A percentile compares a stretch with the other conserved stretches of the same genome.
Conservation (phyloP, 1,284 basidiomycete species). For the Agroathelia rolfsii region DNA sequence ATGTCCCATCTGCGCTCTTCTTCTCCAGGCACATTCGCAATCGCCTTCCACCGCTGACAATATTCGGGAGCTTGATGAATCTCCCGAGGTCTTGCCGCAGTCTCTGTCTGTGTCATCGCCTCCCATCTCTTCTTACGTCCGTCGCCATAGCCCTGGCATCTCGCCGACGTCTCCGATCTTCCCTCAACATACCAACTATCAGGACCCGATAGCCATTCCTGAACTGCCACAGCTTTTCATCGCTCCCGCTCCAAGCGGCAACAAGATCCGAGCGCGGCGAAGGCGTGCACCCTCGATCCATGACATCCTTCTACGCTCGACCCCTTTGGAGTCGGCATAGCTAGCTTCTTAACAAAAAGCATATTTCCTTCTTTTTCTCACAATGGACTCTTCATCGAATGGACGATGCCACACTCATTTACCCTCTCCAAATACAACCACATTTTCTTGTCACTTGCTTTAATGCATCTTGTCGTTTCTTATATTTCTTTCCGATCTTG, state of each 20-base stretch:
- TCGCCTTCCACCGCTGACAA: constrained; percentile 10
- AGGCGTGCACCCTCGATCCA: constrained; percentile 4
- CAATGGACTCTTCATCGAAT: too few species aligned
- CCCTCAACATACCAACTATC: constrained; percentile 24
- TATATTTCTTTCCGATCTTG: too few species aligned
- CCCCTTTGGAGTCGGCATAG: too few species aligned
- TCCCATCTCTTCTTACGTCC: constrained; percentile 68
- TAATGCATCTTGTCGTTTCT: too few species aligned
- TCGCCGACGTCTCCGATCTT: constrained; percentile 63
- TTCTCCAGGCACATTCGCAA: constrained; percentile 2
- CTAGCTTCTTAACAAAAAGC: too few species aligned
- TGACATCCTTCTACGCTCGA: constrained; percentile 1
- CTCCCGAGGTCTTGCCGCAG: too few species aligned
- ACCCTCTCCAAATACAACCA: too few species aligned
- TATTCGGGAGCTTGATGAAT: too few species aligned
- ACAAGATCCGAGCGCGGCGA: constrained; percentile 1
- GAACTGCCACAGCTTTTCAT: constrained; percentile 44
- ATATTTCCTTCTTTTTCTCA: too few species aligned
- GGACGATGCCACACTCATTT: too few species aligned
- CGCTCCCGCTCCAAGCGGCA: constrained; percentile 6
- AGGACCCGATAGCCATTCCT: constrained; percentile 21
- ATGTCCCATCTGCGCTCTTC: constrained; percentile 1
- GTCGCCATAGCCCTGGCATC: constrained; percentile 62
- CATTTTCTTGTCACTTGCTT: too few species aligned
- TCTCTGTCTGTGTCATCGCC: too few species aligned